phyloP scores from a whole-genome alignment of 192 early-diverging fungal genomes.

The Borealophlyctis nickersoniae region DNA sequence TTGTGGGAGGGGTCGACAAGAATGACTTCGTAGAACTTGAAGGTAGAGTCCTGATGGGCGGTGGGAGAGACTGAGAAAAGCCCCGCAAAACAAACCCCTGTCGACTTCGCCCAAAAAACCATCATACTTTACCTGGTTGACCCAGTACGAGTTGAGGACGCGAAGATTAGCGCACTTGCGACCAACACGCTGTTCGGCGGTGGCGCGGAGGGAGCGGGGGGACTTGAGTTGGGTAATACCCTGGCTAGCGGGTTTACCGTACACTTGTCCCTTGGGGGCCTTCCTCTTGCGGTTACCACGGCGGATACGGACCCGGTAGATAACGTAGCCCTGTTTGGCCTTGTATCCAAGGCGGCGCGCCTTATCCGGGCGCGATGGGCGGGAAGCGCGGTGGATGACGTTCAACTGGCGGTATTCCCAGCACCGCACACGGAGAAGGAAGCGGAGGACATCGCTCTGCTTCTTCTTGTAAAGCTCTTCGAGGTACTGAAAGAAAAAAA shows the following conservation, averaged over 20 bases:
- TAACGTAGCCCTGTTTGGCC: slow-evolving; percentile 99
- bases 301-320: slow-evolving; percentile 99
- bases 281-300: slow-evolving; percentile 98
- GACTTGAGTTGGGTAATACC: slow-evolving; percentile 99
- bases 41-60: slow-evolving; percentile 83
- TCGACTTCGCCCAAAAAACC: neutral
- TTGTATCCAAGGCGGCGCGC: slow-evolving; percentile 99
- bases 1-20: slow-evolving; percentile 96
- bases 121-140: slow-evolving; percentile 64
- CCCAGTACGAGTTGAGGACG: slow-evolving; percentile 99
- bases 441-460: slow-evolving; percentile 99
- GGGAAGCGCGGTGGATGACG: slow-evolving; percentile 97
- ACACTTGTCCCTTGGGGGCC: slow-evolving; percentile 92
- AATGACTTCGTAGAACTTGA: slow-evolving; percentile 99
- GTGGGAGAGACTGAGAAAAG: neutral
- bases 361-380: slow-evolving; percentile 98
- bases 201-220: slow-evolving; percentile 89
- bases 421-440: slow-evolving; percentile 95
- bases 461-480: slow-evolving; percentile 98
- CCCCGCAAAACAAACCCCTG: neutral
- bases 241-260: slow-evolving; percentile 97
- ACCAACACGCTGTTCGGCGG: slow-evolving; percentile 97
- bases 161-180: slow-evolving; percentile 96
- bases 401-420: slow-evolving; percentile 99
- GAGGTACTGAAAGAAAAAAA: slow-evolving; percentile 36